phyloP scores from a whole-genome alignment of 108 stramenopile species.

The Aurantiochytrium sp. region DNA sequence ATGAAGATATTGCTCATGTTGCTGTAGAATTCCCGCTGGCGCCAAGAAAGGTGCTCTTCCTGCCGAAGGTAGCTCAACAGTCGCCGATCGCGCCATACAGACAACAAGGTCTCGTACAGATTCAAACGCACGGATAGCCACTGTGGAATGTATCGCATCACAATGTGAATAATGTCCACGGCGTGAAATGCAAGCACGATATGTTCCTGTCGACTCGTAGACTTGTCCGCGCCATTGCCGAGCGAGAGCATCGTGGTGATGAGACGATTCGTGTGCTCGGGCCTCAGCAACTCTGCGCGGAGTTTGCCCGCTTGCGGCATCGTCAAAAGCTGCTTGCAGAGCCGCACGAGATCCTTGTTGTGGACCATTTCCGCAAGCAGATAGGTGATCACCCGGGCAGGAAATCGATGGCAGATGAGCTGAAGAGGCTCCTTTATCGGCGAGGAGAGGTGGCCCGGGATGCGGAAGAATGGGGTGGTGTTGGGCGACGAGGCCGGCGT shows the following conservation, averaged over 20 bases:
- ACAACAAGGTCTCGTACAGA: background rate
- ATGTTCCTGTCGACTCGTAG: background rate
- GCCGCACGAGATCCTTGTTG: background rate
- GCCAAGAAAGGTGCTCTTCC: background rate
- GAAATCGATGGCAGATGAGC: background rate
- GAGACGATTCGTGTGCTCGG: background rate
- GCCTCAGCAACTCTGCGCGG: background rate
- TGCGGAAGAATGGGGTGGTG: background rate
- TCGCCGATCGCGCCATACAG: background rate
- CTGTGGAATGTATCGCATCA: background rate
- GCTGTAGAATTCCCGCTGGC: background rate
- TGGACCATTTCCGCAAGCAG: background rate
- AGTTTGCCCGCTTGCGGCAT: background rate
- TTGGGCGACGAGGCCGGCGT: background rate
- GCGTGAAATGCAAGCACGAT: background rate
- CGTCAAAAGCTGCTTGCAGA: background rate
- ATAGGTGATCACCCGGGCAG: background rate
- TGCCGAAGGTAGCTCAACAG: background rate
- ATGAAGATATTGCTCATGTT: background rate
- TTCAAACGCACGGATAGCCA: background rate
- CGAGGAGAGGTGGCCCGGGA: background rate
- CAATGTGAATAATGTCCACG: background rate
- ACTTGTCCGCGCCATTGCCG: background rate
- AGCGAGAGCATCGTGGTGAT: background rate
- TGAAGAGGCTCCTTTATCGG: background rate